Evolutionary conservation across 2,329 filamentous ascomycete species (phyloP), one percentile per base, ranked within the genome.

Genomic region (Monilinia laxa): DNA sequence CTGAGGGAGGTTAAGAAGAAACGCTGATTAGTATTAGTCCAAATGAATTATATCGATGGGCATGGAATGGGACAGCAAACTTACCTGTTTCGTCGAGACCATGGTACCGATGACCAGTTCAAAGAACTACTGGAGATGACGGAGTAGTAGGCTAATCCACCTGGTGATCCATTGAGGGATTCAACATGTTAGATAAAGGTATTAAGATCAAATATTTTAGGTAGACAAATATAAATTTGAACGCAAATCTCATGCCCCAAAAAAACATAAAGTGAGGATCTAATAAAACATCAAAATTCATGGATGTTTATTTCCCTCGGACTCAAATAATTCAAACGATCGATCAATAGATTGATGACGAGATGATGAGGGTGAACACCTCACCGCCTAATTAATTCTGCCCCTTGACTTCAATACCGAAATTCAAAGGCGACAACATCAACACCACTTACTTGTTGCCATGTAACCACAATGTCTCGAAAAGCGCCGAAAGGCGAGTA

Each of bases 401-500:
- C 58, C 57, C 3, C 2, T 51, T 7, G 4, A 51, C 45, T 14
- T 38, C 10, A 51, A 62, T 51, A 38, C 16, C 31, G 35, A 51
- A 14, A 28, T 51, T 31, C 58, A 12, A 62, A 51, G 45, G 14
- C 45, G 14, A 52, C n/a, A 52, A 62, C 45, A 45, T 52, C 45
- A 62, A 62, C 47, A 11, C 47, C n/a, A 62, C 51, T 45, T 62
- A 54, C 58, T 28, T 28, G 9, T 10, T 47, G 23, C 63, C 67
- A 71, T 72, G 69, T 70, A 69, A 65, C 58, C 65, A 75, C 35
- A n/a, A 93, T 93, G 90, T 90, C 90, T 70, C 86, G 89, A 73
- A 90, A 93, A 76, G 83, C 88, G 62, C 84, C 86, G 12, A 96
- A 93, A 80, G 92, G 92, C 79, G 93, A 97, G 79, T 98, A 97